Base-by-base conservation (phyloP, 78 protist species). In the Dictyostelium purpureum region DNA sequence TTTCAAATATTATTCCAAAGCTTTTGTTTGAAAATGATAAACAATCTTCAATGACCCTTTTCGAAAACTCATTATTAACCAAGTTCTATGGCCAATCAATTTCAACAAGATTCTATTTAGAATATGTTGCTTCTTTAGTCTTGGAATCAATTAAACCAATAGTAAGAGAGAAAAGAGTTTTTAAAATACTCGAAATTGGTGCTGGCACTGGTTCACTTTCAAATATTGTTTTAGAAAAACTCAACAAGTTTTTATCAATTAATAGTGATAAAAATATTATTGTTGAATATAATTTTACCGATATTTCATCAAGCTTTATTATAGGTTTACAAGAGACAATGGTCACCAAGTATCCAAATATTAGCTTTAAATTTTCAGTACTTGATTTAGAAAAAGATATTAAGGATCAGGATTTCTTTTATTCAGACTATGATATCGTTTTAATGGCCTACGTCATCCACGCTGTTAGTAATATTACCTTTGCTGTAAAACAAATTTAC, bases 141-240 rank as follows among this genome's bases (percentile, higher is more conserved):
- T 42, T 63, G 16, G 42, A 83, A 38, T 77, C 65, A 7, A 52
- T 83, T 19, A 26, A 47, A 18, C 21, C 67, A 18, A 11, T 63
- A 0, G 37, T 83, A 12, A 52, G 7, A 6, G 59, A 83, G 10
- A 47, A 51, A 40, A 19, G 70, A 7, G 78, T 71, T 14, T 43
- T 83, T 31, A 83, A 40, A 71, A 83, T 83, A 38, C 61, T 83
- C 1, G 90, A 83, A 56, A 56, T 83, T 71, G 90, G 90, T 28
- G 90, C 74, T 71, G 90, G 90, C 26, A 83, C 90, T 6, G 79
- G 80, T 56, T 28, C 52, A 2, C 79, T 83, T 12, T 54, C 81
- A 35, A 33, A n/a, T 38, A 28, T 24, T 4, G 47, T 83, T 3
- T 71, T 83, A 6, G 9, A 28, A 19, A 67, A 71, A 28, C 28